Evolutionary conservation across 2,329 filamentous ascomycete genomes (phyloP).

Genomic region (Aplosporella prunicola): DNA sequence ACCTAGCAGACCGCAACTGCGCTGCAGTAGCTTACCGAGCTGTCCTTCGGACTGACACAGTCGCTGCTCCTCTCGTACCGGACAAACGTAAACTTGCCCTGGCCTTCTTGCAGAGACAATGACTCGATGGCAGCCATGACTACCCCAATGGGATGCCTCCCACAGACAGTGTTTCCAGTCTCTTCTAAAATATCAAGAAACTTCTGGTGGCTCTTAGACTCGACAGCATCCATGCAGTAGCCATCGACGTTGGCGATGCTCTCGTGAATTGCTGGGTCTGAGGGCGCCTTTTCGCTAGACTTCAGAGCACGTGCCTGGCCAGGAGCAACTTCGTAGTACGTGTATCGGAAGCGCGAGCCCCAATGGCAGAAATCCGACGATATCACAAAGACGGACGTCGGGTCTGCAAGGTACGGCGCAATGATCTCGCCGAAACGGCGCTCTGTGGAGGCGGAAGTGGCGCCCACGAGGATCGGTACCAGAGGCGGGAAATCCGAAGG

Average conservation of each 20-base stretch:
- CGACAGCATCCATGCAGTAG: constrained; percentile 74
- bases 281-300: constrained; percentile 23
- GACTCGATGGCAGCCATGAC: constrained; percentile 79
- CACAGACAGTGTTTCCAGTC: constrained; percentile 88
- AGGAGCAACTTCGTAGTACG: constrained; percentile 56
- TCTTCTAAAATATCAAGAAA: constrained; percentile 61
- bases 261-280: constrained; percentile 60
- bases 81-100: constrained; percentile 63
- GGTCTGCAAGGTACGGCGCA: constrained; percentile 66
- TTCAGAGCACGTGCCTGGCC: constrained; percentile 26
- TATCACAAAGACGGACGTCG: constrained; percentile 71
- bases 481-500: constrained; percentile 58
- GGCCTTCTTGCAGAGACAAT: constrained; percentile 32
- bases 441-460: constrained; percentile 58
- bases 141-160: constrained; percentile 87
- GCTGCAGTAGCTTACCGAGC: constrained; percentile 90
- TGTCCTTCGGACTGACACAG: constrained; percentile 57
- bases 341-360: constrained; percentile 77
- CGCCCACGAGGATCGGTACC: constrained; percentile 78
- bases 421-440: constrained; percentile 59
- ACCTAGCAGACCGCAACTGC: constrained; percentile 67
- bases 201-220: constrained; percentile 58
- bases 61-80: constrained; percentile 80
- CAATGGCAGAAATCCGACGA: constrained; percentile 98
- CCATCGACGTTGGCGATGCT: constrained; percentile 74